Conservation (phyloP, 345 rosid species). For the Mangifera indica region DNA sequence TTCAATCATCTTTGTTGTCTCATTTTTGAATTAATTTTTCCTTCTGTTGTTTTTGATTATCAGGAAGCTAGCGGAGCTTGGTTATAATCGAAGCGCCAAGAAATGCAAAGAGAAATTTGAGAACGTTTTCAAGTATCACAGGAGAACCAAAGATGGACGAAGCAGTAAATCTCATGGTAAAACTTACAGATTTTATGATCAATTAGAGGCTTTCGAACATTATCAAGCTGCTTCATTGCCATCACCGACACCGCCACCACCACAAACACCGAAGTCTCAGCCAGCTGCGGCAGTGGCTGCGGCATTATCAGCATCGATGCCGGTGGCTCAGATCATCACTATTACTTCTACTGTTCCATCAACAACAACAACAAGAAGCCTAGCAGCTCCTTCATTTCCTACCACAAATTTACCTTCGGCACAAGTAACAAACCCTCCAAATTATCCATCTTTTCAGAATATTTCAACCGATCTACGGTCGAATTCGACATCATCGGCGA, state of each 20-base stretch:
- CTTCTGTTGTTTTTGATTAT: constrained; percentile 2
- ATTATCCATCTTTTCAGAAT: constrained; percentile 15
- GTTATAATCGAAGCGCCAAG: constrained; percentile 54
- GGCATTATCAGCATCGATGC: no score
- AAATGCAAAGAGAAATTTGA: constrained; percentile 64
- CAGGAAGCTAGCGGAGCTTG: constrained; percentile 59
- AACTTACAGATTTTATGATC: constrained; percentile 43
- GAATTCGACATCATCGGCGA: constrained; percentile 60
- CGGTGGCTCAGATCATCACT: constrained; percentile 6
- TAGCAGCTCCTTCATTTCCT: no score
- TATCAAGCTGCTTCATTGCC: constrained; percentile 21
- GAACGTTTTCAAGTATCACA: constrained; percentile 56
- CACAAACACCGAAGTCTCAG: constrained; percentile 14
- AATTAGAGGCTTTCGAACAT: constrained; percentile 42
- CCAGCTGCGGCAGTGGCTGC: no score
- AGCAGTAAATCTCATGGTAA: constrained; percentile 46
- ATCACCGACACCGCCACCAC: constrained; percentile 33
- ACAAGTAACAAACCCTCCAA: background rate
- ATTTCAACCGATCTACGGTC: constrained; percentile 48
- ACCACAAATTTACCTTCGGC: no score
- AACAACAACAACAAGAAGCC: background rate
- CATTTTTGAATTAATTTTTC: background rate
- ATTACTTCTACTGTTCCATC: background rate
- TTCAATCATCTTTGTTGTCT: background rate
- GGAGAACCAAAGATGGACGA: constrained; percentile 54